Evolutionary conservation across 495 filamentous ascomycete genomes (phyloP).

Genomic region (Entonaema liquescens): DNA sequence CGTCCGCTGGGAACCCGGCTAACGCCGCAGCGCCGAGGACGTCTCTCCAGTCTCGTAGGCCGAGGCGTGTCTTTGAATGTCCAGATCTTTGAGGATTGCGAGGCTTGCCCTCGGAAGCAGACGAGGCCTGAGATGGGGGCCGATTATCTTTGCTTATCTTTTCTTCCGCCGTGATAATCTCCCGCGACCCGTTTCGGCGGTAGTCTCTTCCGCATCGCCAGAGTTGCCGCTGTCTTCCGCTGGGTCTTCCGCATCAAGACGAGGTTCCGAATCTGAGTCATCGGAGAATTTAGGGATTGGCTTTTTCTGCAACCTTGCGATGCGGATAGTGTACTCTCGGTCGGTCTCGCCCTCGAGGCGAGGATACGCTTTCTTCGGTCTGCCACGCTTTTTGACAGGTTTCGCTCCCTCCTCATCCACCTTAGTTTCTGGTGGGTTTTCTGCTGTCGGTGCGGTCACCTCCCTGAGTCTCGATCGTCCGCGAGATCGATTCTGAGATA

Average conservation of each 20-base stretch:
- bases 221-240: conserved; percentile 24
- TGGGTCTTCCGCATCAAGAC: not conserved
- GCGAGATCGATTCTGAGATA: conserved; percentile 4
- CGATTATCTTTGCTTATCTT: conserved; percentile 1
- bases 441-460: not conserved
- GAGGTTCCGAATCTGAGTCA: conserved; percentile 1
- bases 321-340: conserved; percentile 49
- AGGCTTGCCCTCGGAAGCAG: not conserved
- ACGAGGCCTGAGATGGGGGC: conserved; percentile 16
- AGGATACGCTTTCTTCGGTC: conserved; percentile 50
- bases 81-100: not conserved
- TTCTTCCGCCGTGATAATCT: not conserved
- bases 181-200: not conserved
- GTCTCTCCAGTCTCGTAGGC: conserved; percentile 80
- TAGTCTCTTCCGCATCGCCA: conserved; percentile 25
- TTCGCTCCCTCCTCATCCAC: not conserved
- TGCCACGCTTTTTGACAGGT: conserved; percentile 34
- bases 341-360: conserved; percentile 56
- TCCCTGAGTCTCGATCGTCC: conserved; percentile 3
- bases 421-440: not conserved
- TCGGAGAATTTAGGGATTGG: conserved; percentile 34
- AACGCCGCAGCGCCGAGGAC: conserved; percentile 78
- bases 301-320: conserved; percentile 49
- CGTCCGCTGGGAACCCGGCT: conserved; percentile 67
- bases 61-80: conserved; percentile 43